Conservation (phyloP, 495 filamentous ascomycete species). For the Elaphomyces granulatus region DNA sequence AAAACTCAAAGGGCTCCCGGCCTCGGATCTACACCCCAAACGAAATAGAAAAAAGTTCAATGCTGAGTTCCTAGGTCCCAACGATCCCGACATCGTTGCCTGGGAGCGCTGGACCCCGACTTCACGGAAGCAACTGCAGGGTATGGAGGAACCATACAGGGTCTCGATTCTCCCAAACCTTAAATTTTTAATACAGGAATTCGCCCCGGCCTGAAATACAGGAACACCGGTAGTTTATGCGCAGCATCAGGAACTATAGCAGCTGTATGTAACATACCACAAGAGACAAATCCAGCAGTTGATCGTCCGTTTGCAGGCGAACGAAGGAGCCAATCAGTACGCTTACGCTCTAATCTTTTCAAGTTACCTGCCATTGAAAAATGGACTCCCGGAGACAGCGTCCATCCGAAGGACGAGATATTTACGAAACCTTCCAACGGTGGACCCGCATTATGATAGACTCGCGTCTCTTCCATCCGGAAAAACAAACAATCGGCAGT, state of each 20-base stretch:
- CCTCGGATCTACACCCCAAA: slow-evolving; percentile 9
- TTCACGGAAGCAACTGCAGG: slow-evolving; percentile 8
- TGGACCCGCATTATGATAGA: background rate
- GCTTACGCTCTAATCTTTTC: slow-evolving; percentile 4
- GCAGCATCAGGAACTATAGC: background rate
- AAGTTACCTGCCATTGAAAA: slow-evolving; percentile 1
- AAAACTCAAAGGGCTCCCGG: slow-evolving; percentile 1
- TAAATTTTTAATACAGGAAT: background rate
- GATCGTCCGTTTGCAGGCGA: background rate
- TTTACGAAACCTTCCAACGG: background rate
- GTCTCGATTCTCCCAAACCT: slow-evolving; percentile 2
- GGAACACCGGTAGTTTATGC: slow-evolving; percentile 2
- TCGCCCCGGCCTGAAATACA: background rate
- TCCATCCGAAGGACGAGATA: background rate
- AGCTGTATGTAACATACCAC: background rate
- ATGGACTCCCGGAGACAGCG: background rate
- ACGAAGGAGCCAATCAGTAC: slow-evolving; percentile 5
- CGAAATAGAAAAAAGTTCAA: slow-evolving; percentile 3
- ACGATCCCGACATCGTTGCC: slow-evolving; percentile 6
- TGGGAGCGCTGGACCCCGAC: slow-evolving; percentile 6
- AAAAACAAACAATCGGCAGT: background rate
- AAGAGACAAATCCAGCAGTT: background rate
- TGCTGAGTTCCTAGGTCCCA: slow-evolving; percentile 2
- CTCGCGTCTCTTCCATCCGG: background rate
- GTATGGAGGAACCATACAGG: slow-evolving; percentile 4